Conservation (phyloP, 164 flowering plant species). For the Magnolia kwangsiensis region DNA sequence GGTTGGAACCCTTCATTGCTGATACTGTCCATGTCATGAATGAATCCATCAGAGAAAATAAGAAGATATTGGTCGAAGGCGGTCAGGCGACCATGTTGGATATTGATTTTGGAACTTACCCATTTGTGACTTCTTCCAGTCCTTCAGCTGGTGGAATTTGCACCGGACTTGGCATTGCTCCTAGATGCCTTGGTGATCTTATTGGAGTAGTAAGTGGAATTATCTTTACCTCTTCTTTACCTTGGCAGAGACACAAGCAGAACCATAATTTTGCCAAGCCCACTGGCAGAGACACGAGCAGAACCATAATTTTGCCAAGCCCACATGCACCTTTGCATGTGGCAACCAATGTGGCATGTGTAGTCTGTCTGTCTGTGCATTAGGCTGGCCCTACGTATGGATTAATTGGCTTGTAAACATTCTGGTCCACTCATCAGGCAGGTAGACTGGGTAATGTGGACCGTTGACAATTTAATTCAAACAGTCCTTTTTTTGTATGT, state of each 20-base stretch:
- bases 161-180: conserved; percentile 96
- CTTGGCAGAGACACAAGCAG: background rate
- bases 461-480: background rate
- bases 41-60: conserved; percentile 66
- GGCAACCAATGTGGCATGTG: too few species aligned
- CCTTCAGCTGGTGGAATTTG: conserved; percentile 99
- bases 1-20: conserved; percentile 83
- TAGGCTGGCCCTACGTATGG: too few species aligned
- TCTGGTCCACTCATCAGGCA: background rate
- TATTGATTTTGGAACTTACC: conserved; percentile 96
- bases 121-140: conserved; percentile 93
- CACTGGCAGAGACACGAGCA: background rate
- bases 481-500: too few species aligned
- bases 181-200: conserved; percentile 80
- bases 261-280: too few species aligned
- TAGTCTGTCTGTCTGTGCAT: too few species aligned
- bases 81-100: conserved; percentile 99
- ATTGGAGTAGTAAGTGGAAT: conserved; percentile 75
- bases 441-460: background rate
- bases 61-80: conserved; percentile 93
- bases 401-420: too few species aligned
- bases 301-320: too few species aligned
- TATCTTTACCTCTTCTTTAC: background rate
- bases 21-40: conserved; percentile 84
- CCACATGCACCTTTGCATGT: too few species aligned